Percentiles rank a stretch among this genome's conserved stretches.
Conservation (phyloP, 2,329 filamentous ascomycete species). For the Magnaporthiopsis incrustans region DNA sequence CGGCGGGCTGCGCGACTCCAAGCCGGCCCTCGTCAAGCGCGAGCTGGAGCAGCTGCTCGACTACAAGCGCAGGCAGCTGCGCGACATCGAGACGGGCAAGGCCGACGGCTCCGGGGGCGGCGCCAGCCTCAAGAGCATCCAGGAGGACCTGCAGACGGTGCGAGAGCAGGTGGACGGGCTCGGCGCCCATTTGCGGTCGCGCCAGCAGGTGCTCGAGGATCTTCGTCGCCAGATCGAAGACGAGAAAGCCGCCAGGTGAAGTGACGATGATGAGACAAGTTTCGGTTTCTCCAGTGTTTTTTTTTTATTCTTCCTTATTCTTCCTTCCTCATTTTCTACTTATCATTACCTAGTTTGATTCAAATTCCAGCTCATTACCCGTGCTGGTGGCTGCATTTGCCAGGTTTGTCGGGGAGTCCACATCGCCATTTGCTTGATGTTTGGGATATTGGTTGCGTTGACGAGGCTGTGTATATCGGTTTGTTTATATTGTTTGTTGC, state of each 20-base stretch:
- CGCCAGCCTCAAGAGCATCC: constrained; percentile 64
- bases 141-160: constrained; percentile 84
- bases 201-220: constrained; percentile 69
- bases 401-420: not conserved
- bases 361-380: not conserved
- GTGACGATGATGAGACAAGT: constrained; percentile 1
- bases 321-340: not conserved
- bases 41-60: constrained; percentile 92
- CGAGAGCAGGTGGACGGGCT: constrained; percentile 89
- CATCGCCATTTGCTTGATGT: too few relatives aligned
- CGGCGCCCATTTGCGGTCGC: constrained; percentile 69
- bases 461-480: too few relatives aligned
- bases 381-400: too few relatives aligned
- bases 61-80: constrained; percentile 78
- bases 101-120: constrained; percentile 59
- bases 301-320: constrained; percentile 6
- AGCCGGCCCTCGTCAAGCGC: constrained; percentile 85
- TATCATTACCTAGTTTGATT: not conserved
- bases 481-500: too few relatives aligned
- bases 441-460: too few relatives aligned
- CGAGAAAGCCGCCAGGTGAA: constrained; percentile 56
- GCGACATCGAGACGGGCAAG: constrained; percentile 63
- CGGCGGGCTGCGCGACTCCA: constrained; percentile 60
- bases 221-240: constrained; percentile 78
- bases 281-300: not conserved